Base-by-base conservation (phyloP, 2,329 filamentous ascomycete genomes). In the Xylariomycetidae sp. region DNA sequence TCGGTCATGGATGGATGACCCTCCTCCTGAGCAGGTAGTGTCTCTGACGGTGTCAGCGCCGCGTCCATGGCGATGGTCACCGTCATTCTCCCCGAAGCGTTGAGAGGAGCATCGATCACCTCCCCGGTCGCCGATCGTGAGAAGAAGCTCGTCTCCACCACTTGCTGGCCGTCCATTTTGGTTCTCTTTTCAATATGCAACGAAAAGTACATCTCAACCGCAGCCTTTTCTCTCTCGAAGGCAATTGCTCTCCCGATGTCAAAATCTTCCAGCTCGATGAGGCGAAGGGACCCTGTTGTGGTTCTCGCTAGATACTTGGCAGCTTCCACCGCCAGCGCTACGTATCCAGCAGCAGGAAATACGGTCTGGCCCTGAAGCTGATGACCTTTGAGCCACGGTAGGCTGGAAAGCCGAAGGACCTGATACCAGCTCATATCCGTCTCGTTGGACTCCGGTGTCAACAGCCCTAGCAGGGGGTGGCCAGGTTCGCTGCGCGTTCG, bases 301-400 rank as follows among this genome's bases (percentile, higher is more conserved):
- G 8, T n/a, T 23, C 20, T 23, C 8, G 8, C 8, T 8, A 23
- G 8, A 8, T 23, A 8, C 20, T 8, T 23, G n/a, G 8, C 8
- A n/a, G 36, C 34, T 29, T 43, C 40, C 2, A 41, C 2, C 2
- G 34, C 38, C 3, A 16, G 13, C 3, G 32, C 36, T 10, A 37
- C 30, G 22, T 44, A 44, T 5, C 35, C 43, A 10, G 42, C 34
- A 3, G 36, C 39, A 12, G 44, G 45, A 9, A 45, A 41, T 2
- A 45, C 31, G 7, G 32, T 33, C 15, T 37, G 29, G 12, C 26
- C 15, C 19, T 48, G 36, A 9, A 48, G 15, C n/a, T 18, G 10
- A 16, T 45, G 45, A 14, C 27, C 33, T 6, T 25, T 26, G 3
- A 48, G 28, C 45, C 45, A 48, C 1, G 28, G 18, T 3, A 48